Evolutionary conservation across 768 basidiomycete genomes (phyloP).

Genomic region (Serendipita sp.): DNA sequence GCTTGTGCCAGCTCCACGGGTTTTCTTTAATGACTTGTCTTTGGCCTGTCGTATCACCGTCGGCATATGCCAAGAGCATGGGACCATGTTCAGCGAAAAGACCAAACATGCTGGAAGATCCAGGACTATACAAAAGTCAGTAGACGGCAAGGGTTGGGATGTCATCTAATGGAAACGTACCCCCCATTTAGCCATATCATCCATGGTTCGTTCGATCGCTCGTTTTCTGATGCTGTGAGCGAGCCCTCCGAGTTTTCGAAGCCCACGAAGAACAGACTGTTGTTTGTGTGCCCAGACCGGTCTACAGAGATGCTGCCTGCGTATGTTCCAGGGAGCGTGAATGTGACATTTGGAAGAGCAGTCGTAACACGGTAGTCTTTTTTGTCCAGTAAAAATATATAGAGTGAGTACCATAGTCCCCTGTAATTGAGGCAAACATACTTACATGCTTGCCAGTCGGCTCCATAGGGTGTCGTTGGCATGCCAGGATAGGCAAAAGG

Average conservation of each 20-base stretch:
- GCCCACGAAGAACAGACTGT: conserved; percentile 52
- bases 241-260: conserved; percentile 43
- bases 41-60: conserved; percentile 49
- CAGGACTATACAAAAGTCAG: conserved; percentile 28
- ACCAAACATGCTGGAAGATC: conserved; percentile 52
- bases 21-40: conserved; percentile 34
- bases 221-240: conserved; percentile 26
- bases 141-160: neutral
- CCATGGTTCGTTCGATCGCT: conserved; percentile 39
- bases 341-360: conserved; percentile 45
- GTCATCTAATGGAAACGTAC: conserved; percentile 21
- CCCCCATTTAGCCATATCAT: conserved; percentile 63
- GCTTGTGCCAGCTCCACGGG: conserved; percentile 37
- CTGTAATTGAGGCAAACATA: neutral
- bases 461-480: conserved; percentile 33
- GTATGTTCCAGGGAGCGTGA: conserved; percentile 24
- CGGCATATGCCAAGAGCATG: neutral
- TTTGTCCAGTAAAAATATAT: conserved; percentile 14
- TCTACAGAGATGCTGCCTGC: conserved; percentile 52
- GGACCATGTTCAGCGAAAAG: conserved; percentile 7
- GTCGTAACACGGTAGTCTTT: conserved; percentile 41
- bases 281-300: conserved; percentile 39
- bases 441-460: conserved; percentile 46
- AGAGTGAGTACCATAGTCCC: neutral
- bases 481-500: conserved; percentile 26